Evolutionary conservation across 2,329 filamentous ascomycete species (phyloP), one percentile per base, ranked within the genome.

Genomic region (Pyrenochaeta sp.): DNA sequence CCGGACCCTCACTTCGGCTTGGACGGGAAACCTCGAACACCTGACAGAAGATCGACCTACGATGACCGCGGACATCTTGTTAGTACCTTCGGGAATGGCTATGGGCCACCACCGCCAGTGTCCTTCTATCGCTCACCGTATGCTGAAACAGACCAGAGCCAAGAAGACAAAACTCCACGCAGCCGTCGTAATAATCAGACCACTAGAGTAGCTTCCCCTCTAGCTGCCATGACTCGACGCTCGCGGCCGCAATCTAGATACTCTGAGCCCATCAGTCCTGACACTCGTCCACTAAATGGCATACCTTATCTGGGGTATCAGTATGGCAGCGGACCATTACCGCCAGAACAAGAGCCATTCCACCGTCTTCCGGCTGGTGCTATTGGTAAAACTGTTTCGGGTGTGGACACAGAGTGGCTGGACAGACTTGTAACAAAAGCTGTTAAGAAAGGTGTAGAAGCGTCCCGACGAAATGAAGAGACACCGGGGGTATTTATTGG

Each of bases 281-380:
- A 47, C 0, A 51, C 58, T 19, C 61, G 42, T 7, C 52, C 25
- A 40, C n/a, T 39, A 15, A 52, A 44, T 0, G 49, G 54, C 12
- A 49, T 62, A 32, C 56, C 65, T 34, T 42, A 57, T 15, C 37
- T 56, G 4, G 64, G 57, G 3, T 62, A 67, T n/a, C 65, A 70
- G 25, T 75, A 75, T 15, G 72, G 72, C 13, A 66, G 62, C 30
- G 69, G 72, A 9, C 71, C 72, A 15, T 61, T 75, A 25, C 72
- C 66, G 1, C 42, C 50, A 1, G 56, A 42, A 27, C 47, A 12
- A 45, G 49, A 53, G n/a, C 40, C 22, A 51, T 53, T 54, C n/a
- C 43, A 58, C 27, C 32, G 32, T 1, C 27, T 28, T 3, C 24
- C 42, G 13, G 25, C 42, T 1, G 43, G 30, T 32, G 28, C 2